These are phyloP conservation scores for Aspergillus udagawae DNA, from an alignment of 2,329 filamentous ascomycete species.

Conservation along the genomic window DNA sequence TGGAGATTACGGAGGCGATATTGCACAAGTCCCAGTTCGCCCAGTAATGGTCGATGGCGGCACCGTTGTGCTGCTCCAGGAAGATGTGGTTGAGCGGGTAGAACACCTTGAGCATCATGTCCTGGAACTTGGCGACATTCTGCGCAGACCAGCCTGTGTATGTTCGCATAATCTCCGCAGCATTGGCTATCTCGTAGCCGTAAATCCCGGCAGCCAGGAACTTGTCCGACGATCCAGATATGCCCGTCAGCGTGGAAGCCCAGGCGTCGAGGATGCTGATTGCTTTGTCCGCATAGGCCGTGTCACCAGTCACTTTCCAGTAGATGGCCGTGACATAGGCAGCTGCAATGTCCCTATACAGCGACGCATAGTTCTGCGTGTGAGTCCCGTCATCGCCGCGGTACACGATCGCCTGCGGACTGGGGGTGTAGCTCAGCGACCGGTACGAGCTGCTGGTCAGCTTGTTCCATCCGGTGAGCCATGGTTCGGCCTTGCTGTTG, in stretches of 20 bases:
- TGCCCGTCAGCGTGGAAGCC: constrained; percentile 29
- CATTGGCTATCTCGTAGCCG: constrained; percentile 47
- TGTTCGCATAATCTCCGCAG: constrained; percentile 41
- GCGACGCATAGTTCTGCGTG: constrained; percentile 30
- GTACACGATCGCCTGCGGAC: constrained; percentile 29
- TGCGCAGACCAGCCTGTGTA: constrained; percentile 29
- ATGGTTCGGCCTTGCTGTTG: constrained; percentile 29
- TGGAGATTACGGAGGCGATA: constrained; percentile 38
- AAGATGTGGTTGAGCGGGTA: constrained; percentile 38
- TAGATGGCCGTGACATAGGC: constrained; percentile 39
- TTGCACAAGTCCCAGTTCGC: constrained; percentile 48
- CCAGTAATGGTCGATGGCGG: constrained; percentile 34
- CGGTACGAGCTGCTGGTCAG: constrained; percentile 28
- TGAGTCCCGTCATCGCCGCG: constrained; percentile 28
- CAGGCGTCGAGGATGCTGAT: constrained; percentile 38
- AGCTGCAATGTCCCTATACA: constrained; percentile 34
- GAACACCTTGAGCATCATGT: constrained; percentile 38
- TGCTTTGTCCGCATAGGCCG: constrained; percentile 35
- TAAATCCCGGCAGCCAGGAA: constrained; percentile 43
- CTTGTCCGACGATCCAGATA: constrained; percentile 35
- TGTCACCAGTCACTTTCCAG: constrained; percentile 40
- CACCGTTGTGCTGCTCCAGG: constrained; percentile 35
- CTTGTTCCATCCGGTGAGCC: constrained; percentile 32
- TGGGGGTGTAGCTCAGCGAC: constrained; percentile 25
- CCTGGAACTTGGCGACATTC: constrained; percentile 20